Evolutionary conservation across 148 eudicot genomes (phyloP).

Genomic region (Chenopodium quinoa): DNA sequence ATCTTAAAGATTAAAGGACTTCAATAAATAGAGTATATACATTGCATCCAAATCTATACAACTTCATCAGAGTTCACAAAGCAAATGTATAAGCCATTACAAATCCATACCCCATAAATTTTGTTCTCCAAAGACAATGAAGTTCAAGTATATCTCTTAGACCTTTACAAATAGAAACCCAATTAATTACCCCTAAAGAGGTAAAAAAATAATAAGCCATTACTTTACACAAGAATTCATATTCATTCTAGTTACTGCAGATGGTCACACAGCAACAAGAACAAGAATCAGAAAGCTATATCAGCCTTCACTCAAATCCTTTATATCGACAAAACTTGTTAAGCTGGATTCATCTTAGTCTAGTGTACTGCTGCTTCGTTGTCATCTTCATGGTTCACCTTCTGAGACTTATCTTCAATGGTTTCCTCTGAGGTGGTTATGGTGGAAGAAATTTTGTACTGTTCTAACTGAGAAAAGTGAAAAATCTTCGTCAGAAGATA

Average conservation of each 20-base stretch:
- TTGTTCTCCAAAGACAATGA: not conserved
- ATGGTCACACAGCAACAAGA: not conserved
- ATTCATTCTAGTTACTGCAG: not conserved
- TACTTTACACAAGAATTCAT: not conserved
- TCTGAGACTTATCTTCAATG: constrained; percentile 11
- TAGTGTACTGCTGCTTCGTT: constrained; percentile 13
- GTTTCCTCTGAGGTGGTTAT: constrained; percentile 23
- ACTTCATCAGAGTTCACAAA: not conserved
- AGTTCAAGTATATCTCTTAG: not conserved
- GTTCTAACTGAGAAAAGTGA: constrained; percentile 27
- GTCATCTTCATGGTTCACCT: constrained; percentile 9
- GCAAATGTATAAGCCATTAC: too few relatives aligned
- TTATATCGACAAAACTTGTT: not conserved
- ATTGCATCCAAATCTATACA: not conserved
- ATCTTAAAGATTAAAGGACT: not conserved
- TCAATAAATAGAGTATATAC: not conserved
- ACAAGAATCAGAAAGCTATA: not conserved
- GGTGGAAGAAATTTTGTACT: constrained; percentile 13
- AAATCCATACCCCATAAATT: not conserved
- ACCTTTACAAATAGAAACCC: not conserved
- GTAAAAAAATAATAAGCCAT: not conserved
- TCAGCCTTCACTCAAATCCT: not conserved
- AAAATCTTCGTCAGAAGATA: not conserved
- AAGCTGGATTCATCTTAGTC: not conserved
- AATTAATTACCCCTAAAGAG: not conserved